Percentiles rank a stretch among this genome's conserved stretches.
These are phyloP conservation scores for Rhizoctonia solani DNA, from an alignment of 1,284 basidiomycete genomes.

Conservation along the genomic window DNA sequence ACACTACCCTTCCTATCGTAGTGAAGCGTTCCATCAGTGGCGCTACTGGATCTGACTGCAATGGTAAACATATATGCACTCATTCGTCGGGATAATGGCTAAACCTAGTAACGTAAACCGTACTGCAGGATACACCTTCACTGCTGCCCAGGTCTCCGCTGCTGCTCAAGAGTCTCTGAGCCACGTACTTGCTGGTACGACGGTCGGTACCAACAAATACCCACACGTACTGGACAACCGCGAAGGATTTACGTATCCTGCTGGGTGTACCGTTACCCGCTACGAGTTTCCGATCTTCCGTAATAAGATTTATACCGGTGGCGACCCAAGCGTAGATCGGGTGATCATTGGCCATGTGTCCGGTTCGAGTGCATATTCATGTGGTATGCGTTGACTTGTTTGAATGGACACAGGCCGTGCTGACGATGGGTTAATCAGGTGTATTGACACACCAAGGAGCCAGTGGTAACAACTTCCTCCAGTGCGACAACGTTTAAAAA, in stretches of 20 bases:
- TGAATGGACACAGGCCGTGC: too few relatives aligned
- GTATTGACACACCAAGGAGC: conserved; percentile 18
- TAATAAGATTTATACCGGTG: conserved; percentile 7
- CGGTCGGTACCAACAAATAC: conserved; percentile 21
- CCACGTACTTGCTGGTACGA: conserved; percentile 15
- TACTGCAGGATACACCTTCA: conserved; percentile 11
- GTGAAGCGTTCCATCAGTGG: conserved; percentile 15
- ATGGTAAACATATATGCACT: neutral
- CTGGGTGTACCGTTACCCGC: conserved; percentile 22
- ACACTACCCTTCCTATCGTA: neutral
- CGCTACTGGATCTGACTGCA: conserved; percentile 22
- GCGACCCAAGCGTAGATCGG: conserved; percentile 20
- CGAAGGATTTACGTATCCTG: conserved; percentile 22
- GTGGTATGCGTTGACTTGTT: conserved; percentile 11
- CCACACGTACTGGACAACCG: conserved; percentile 22
- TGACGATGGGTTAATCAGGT: too few relatives aligned
- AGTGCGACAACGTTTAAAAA: too few relatives aligned
- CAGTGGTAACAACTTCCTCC: conserved; percentile 24
- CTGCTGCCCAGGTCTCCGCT: conserved; percentile 6
- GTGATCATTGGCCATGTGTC: conserved; percentile 27
- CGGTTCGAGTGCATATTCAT: conserved; percentile 12
- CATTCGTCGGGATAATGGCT: too few relatives aligned
- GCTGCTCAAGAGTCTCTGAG: conserved; percentile 8
- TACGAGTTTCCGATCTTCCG: conserved; percentile 20
- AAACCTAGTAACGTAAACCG: too few relatives aligned